Evolutionary conservation across 2,329 filamentous ascomycete species (phyloP).

Genomic region (Colletotrichum sp.): DNA sequence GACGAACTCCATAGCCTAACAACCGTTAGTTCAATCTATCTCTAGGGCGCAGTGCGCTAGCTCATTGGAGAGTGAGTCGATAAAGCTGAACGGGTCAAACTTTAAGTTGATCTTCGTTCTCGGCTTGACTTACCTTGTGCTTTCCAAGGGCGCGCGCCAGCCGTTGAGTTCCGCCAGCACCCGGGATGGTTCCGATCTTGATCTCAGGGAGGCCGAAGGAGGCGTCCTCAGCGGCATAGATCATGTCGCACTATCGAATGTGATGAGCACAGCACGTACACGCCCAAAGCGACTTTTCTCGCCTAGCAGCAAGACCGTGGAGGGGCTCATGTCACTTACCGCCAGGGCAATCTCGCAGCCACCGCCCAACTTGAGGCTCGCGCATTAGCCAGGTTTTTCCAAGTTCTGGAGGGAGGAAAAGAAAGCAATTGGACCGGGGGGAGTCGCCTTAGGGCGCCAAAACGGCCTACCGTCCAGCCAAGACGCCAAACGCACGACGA

Average conservation of each 20-base stretch:
- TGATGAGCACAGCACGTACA: background rate
- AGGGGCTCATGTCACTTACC: slow-evolving; percentile 28
- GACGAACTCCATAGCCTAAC: slow-evolving; percentile 49
- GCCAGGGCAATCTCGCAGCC: slow-evolving; percentile 56
- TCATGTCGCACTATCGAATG: slow-evolving; percentile 39
- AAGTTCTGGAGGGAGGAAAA: background rate
- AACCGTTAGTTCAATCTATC: background rate
- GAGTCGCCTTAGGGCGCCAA: background rate
- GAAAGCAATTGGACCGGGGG: background rate
- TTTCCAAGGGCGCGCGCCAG: slow-evolving; percentile 45
- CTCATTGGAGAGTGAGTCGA: background rate
- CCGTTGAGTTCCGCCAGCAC: slow-evolving; percentile 45
- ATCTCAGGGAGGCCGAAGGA: slow-evolving; percentile 46
- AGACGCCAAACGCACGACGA: background rate
- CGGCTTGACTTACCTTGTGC: slow-evolving; percentile 34
- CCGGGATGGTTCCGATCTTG: slow-evolving; percentile 44
- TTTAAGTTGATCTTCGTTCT: background rate
- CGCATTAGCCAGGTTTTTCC: background rate
- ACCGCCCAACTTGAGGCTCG: slow-evolving; percentile 44
- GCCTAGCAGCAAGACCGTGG: background rate
- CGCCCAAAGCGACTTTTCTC: background rate
- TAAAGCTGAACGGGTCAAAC: slow-evolving; percentile 29
- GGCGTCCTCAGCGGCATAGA: slow-evolving; percentile 38
- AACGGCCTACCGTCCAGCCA: background rate
- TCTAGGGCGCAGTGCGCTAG: background rate